Evolutionary conservation across 192 early-diverging fungal genomes (phyloP).

Genomic region (Podila epicladia): DNA sequence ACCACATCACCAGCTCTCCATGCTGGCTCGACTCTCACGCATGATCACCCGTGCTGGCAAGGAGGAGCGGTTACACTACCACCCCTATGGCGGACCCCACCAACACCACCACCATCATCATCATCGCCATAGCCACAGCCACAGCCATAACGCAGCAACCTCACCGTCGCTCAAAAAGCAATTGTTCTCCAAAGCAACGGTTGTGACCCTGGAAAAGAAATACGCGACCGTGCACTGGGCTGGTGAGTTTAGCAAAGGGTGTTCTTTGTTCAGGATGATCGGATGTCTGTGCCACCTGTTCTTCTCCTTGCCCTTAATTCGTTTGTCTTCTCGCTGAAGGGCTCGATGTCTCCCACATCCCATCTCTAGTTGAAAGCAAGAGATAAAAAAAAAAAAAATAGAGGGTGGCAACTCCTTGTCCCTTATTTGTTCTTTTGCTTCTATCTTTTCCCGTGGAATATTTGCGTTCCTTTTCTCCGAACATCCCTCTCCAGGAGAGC

Average conservation of each 20-base stretch:
- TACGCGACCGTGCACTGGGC: conserved; percentile 52
- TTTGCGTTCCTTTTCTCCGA: too few species aligned
- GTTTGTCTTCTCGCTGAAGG: too few species aligned
- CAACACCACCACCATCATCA: conserved; percentile 28
- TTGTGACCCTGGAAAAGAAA: conserved; percentile 53
- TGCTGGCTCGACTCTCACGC: conserved; percentile 36
- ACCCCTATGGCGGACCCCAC: conserved; percentile 18
- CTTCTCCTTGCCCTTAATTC: background rate
- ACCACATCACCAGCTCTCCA: conserved; percentile 4
- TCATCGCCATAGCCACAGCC: conserved; percentile 12
- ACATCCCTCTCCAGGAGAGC: too few species aligned
- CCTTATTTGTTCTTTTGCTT: too few species aligned
- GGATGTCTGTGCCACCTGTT: background rate
- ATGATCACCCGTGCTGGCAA: conserved; percentile 38
- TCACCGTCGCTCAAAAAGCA: conserved; percentile 30
- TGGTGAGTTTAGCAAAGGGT: conserved; percentile 12
- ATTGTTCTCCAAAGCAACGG: conserved; percentile 50
- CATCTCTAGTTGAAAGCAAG: too few species aligned
- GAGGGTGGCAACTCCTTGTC: too few species aligned
- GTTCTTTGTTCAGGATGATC: background rate
- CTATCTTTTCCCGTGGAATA: too few species aligned
- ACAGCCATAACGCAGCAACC: background rate
- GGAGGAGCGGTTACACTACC: conserved; percentile 46
- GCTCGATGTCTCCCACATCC: too few species aligned
- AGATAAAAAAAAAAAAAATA: too few species aligned